These are phyloP conservation scores for Sonneratia alba DNA, from an alignment of 345 rosid species.

Conservation along the genomic window DNA sequence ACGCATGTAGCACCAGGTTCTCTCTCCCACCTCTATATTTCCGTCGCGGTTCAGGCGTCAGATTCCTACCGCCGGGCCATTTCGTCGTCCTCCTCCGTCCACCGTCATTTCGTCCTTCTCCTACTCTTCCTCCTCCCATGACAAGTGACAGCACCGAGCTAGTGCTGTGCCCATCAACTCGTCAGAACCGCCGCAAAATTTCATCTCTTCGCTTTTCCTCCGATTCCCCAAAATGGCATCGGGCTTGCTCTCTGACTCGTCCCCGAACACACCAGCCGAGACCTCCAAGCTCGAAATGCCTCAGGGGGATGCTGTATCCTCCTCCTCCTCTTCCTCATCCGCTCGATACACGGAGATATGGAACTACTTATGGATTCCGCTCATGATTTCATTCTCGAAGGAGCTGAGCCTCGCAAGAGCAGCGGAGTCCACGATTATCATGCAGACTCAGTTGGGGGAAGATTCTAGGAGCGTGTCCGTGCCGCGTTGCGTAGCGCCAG, in stretches of 20 bases:
- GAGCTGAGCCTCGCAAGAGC: constrained; percentile 24
- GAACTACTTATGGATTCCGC: constrained; percentile 40
- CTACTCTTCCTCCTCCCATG: too few species aligned
- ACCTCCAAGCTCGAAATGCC: constrained; percentile 14
- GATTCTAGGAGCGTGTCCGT: constrained; percentile 5
- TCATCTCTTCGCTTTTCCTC: background rate
- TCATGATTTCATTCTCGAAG: constrained; percentile 41
- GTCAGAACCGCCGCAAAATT: background rate
- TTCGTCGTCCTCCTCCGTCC: too few species aligned
- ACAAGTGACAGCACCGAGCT: background rate
- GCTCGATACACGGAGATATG: constrained; percentile 20
- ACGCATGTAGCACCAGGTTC: background rate
- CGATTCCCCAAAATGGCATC: constrained; percentile 28
- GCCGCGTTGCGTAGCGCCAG: constrained; percentile 34
- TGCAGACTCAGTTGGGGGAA: constrained; percentile 30
- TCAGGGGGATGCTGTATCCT: constrained; percentile 17
- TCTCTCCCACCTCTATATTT: background rate
- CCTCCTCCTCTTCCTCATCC: background rate
- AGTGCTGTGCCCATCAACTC: background rate
- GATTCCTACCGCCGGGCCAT: background rate
- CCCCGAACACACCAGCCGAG: constrained; percentile 13
- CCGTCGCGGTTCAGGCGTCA: background rate
- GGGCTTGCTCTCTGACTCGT: constrained; percentile 21
- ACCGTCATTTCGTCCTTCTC: too few species aligned
- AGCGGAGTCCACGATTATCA: constrained; percentile 28